These are phyloP conservation scores for Nakazawaea wickerhamii DNA, from an alignment of 805 yeast genomes.

Conservation along the genomic window DNA sequence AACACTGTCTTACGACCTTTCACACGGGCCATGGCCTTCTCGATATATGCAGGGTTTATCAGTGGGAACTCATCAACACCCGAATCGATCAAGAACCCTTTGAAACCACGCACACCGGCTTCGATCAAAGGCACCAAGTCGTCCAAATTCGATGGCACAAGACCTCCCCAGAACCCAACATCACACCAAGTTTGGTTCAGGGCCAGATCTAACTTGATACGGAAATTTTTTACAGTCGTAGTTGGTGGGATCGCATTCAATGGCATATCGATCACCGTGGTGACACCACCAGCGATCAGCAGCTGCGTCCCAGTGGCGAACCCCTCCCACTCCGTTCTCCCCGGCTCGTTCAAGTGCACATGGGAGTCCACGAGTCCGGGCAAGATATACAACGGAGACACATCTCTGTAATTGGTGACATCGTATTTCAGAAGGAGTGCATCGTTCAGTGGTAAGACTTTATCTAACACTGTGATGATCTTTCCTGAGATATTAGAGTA, in stretches of 20 bases:
- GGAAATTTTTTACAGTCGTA: constrained; percentile 72
- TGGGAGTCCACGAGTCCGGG: constrained; percentile 95
- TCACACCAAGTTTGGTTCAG: constrained; percentile 84
- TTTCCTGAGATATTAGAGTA: constrained; percentile 54
- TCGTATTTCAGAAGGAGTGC: constrained; percentile 36
- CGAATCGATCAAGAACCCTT: constrained; percentile 86
- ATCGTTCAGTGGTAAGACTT: constrained; percentile 33
- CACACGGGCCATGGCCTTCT: constrained; percentile 58
- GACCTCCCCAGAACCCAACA: constrained; percentile 95
- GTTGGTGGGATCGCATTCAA: constrained; percentile 95
- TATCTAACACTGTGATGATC: constrained; percentile 46
- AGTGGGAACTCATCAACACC: constrained; percentile 97
- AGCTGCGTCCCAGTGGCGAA: constrained; percentile 94
- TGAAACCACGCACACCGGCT: constrained; percentile 91
- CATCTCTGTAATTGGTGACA: constrained; percentile 43
- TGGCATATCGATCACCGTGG: constrained; percentile 95
- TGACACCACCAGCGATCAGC: constrained; percentile 94
- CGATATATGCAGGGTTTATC: constrained; percentile 59
- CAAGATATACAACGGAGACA: constrained; percentile 60
- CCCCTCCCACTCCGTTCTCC: constrained; percentile 98
- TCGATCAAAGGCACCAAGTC: constrained; percentile 70
- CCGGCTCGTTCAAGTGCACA: constrained; percentile 94
- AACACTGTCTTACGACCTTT: constrained; percentile 62
- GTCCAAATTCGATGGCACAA: constrained; percentile 70
- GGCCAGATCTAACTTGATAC: constrained; percentile 74